These are phyloP conservation scores for Danielia reshetovae DNA, from an alignment of 805 yeast genomes.

Conservation along the genomic window DNA sequence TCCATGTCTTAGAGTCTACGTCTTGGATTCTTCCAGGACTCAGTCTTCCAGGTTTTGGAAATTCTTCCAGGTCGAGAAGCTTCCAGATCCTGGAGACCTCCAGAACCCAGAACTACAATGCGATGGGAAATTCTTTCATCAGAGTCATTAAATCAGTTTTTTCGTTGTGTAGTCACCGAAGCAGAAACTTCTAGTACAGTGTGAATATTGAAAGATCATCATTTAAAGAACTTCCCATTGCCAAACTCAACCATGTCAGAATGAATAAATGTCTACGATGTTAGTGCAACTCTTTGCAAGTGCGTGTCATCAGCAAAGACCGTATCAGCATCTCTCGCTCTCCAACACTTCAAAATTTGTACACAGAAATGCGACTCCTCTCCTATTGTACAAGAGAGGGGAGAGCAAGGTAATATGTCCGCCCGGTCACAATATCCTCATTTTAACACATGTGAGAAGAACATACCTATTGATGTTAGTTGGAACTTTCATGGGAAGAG, in stretches of 20 bases:
- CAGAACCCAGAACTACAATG: too few relatives aligned
- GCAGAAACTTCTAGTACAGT: conserved; percentile 40
- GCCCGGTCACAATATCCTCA: conserved; percentile 51
- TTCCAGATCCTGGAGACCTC: too few relatives aligned
- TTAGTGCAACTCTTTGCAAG: neutral
- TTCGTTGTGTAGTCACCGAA: conserved; percentile 35
- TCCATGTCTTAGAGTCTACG: too few relatives aligned
- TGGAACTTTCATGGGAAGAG: neutral
- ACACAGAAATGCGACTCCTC: conserved; percentile 53
- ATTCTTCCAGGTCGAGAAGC: too few relatives aligned
- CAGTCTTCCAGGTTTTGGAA: too few relatives aligned
- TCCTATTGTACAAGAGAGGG: conserved; percentile 32
- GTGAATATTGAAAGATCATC: conserved; percentile 52
- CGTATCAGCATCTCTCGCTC: conserved; percentile 49
- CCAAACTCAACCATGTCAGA: conserved; percentile 14
- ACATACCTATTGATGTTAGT: conserved; percentile 20
- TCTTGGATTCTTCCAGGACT: too few relatives aligned
- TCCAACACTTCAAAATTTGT: conserved; percentile 47
- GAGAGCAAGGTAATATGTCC: conserved; percentile 39
- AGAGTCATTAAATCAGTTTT: conserved; percentile 49
- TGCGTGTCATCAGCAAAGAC: conserved; percentile 32
- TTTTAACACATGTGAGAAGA: conserved; percentile 9
- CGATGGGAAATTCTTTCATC: conserved; percentile 26
- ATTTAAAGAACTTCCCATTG: conserved; percentile 20
- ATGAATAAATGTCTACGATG: conserved; percentile 17